phyloP scores from a whole-genome alignment of 2,329 filamentous ascomycete species.

The Scedosporium dehoogii region DNA sequence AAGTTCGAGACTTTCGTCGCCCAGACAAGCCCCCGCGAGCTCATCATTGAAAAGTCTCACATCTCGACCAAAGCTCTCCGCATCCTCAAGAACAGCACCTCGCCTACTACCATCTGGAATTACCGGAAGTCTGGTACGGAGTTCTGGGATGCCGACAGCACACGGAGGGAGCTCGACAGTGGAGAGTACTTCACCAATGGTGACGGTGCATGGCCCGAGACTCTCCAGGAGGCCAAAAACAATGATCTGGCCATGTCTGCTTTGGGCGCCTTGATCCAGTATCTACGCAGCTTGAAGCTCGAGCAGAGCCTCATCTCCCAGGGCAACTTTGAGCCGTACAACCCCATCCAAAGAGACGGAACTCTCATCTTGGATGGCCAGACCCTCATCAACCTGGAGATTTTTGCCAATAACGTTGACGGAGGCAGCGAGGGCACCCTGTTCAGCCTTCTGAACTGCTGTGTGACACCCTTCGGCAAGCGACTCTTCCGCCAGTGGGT shows the following conservation, averaged over 20 bases:
- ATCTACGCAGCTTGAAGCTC: conserved; percentile 77
- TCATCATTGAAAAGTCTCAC: conserved; percentile 78
- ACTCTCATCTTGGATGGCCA: conserved; percentile 91
- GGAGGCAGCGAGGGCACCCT: conserved; percentile 77
- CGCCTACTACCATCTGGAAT: conserved; percentile 91
- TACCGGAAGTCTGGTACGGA: conserved; percentile 77
- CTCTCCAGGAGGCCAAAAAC: conserved; percentile 59
- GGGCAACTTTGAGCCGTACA: conserved; percentile 84
- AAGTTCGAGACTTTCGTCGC: conserved; percentile 96
- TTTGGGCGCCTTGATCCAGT: conserved; percentile 79
- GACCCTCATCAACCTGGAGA: conserved; percentile 93
- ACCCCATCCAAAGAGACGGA: conserved; percentile 81
- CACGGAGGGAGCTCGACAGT: conserved; percentile 69
- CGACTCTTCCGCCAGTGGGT: conserved; percentile 95
- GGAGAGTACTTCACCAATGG: conserved; percentile 66
- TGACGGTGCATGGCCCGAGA: conserved; percentile 62
- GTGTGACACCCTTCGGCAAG: conserved; percentile 94
- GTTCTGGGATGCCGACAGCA: conserved; percentile 81
- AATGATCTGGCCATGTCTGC: conserved; percentile 85
- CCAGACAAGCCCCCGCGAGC: conserved; percentile 78
- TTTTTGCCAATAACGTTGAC: conserved; percentile 89
- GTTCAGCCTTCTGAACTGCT: conserved; percentile 84
- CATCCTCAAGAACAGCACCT: conserved; percentile 92
- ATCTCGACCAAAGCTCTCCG: conserved; percentile 83
- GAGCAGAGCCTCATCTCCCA: conserved; percentile 81